These are phyloP conservation scores for Apostasia shenzhenica DNA, from an alignment of 106 monocot genomes.

Conservation along the genomic window DNA sequence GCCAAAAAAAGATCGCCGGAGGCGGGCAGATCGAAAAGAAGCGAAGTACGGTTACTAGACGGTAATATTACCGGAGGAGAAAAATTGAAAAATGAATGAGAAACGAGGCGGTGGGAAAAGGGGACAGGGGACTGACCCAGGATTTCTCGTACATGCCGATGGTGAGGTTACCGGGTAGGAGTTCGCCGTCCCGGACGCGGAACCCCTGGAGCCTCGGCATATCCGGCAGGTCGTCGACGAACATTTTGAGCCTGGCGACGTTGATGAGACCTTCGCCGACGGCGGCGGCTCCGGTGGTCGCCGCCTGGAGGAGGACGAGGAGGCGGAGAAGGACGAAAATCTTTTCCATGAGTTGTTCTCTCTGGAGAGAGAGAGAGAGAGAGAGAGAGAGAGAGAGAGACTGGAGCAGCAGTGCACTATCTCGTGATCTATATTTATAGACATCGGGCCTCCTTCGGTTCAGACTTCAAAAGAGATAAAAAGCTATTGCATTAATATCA, in stretches of 20 bases:
- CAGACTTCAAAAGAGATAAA: too few species aligned
- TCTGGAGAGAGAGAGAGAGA: too few species aligned
- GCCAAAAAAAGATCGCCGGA: too few species aligned
- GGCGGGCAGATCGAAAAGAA: too few species aligned
- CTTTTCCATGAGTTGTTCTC: not conserved
- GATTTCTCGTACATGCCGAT: slow-evolving; percentile 74
- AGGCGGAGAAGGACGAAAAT: not conserved
- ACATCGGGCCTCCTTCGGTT: too few species aligned
- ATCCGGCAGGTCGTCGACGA: slow-evolving; percentile 63
- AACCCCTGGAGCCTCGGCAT: slow-evolving; percentile 50
- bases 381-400: too few species aligned
- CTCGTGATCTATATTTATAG: too few species aligned
- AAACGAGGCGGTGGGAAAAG: not conserved
- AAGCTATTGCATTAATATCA: too few species aligned
- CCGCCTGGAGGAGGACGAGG: not conserved
- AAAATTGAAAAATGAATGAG: not conserved
- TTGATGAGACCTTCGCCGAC: slow-evolving; percentile 4
- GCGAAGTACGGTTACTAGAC: too few species aligned
- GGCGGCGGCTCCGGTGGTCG: not conserved
- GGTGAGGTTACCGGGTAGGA: slow-evolving; percentile 47
- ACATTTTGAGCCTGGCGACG: slow-evolving; percentile 48
- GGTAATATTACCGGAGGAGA: not conserved
- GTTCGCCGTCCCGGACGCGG: slow-evolving; percentile 9
- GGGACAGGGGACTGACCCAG: slow-evolving; percentile 44
- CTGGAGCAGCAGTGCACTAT: too few species aligned